Percentiles rank a stretch among this genome's conserved stretches.
phyloP scores from a whole-genome alignment of 257 asterid genomes.

The Forsythia suspensa region DNA sequence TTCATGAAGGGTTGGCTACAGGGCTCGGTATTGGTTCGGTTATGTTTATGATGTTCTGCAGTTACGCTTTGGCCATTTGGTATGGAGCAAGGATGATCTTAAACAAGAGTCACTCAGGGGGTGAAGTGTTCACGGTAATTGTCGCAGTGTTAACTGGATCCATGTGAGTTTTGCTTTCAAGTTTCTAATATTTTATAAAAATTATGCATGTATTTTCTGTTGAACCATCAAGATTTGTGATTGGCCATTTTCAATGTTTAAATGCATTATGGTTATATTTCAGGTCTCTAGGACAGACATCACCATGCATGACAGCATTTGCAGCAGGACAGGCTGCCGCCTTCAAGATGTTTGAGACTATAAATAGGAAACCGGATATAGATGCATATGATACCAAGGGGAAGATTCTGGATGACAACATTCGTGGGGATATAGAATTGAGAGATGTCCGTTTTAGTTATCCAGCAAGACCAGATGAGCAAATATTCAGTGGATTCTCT shows the following conservation, averaged over 20 bases:
- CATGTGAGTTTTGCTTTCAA: slow-evolving; percentile 47
- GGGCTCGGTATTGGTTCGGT: slow-evolving; percentile 76
- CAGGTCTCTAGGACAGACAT: slow-evolving; percentile 86
- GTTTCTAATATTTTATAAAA: background rate
- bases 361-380: slow-evolving; percentile 64
- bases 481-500: slow-evolving; percentile 66
- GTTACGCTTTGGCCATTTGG: slow-evolving; percentile 88
- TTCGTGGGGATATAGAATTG: slow-evolving; percentile 65
- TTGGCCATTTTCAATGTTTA: background rate
- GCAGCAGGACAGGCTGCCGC: slow-evolving; percentile 89
- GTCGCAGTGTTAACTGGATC: slow-evolving; percentile 69
- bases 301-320: slow-evolving; percentile 77
- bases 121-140: slow-evolving; percentile 58
- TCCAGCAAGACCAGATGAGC: slow-evolving; percentile 81
- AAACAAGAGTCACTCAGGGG: slow-evolving; percentile 60
- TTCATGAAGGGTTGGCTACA: slow-evolving; percentile 63
- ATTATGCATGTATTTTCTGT: background rate
- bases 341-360: slow-evolving; percentile 81
- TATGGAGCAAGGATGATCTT: slow-evolving; percentile 63
- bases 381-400: slow-evolving; percentile 69
- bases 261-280: slow-evolving; percentile 10
- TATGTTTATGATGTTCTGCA: slow-evolving; percentile 61
- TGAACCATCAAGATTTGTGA: background rate
- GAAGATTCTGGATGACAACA: slow-evolving; percentile 45
- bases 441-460: slow-evolving; percentile 60